Percentiles rank a stretch among this genome's conserved stretches.
These are phyloP conservation scores for Aethionema arabicum DNA, from an alignment of 345 rosid species.

Conservation along the genomic window DNA sequence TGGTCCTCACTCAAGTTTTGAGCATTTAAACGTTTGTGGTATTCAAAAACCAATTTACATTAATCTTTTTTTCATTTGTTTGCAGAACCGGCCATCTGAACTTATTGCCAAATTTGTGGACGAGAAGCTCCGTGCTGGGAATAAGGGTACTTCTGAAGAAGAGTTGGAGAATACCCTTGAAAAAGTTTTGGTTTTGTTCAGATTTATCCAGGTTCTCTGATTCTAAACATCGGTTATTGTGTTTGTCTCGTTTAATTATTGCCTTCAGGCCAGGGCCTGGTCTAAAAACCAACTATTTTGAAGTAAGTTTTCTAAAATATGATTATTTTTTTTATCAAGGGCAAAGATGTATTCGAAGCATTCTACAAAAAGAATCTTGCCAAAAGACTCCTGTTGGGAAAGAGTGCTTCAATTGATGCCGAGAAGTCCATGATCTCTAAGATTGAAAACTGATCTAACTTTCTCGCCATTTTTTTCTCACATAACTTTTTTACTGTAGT, in stretches of 20 bases:
- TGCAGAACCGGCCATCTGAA: constrained; percentile 97
- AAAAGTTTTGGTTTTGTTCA: constrained; percentile 91
- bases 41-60: not conserved
- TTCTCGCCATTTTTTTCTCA: constrained; percentile 1
- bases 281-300: constrained; percentile 3
- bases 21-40: not conserved
- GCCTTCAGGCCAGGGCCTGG: constrained; percentile 10
- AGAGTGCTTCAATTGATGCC: constrained; percentile 98
- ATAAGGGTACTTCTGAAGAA: constrained; percentile 99
- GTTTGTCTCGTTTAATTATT: constrained; percentile 12
- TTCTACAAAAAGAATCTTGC: constrained; percentile 99
- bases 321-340: constrained; percentile 45
- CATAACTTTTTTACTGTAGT: not conserved
- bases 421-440: constrained; percentile 99
- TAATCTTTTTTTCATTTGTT: constrained; percentile 17
- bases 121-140: constrained; percentile 99
- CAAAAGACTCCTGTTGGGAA: constrained; percentile 85
- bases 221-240: constrained; percentile 1
- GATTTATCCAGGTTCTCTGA: constrained; percentile 84
- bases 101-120: constrained; percentile 96
- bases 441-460: constrained; percentile 41
- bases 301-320: constrained; percentile 25
- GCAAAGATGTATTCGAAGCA: constrained; percentile 98
- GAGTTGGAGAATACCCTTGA: constrained; percentile 97
- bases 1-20: constrained; percentile 2